These are phyloP conservation scores for Henckelia pumila DNA, from an alignment of 257 asterid species.

Conservation along the genomic window DNA sequence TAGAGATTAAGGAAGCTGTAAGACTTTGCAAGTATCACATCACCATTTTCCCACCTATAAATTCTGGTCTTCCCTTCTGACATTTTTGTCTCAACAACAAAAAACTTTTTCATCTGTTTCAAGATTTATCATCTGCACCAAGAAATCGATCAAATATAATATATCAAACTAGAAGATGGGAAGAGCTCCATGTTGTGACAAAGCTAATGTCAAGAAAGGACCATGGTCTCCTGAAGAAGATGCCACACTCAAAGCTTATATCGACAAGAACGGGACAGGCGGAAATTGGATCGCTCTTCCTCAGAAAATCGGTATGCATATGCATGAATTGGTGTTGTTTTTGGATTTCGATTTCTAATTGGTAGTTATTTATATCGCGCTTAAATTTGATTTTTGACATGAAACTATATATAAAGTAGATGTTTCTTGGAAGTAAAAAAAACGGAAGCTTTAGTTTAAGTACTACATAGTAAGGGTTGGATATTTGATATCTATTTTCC, in stretches of 20 bases:
- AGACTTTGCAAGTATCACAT: conserved; percentile 64
- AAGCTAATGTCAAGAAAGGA: conserved; percentile 86
- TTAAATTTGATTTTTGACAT: too few relatives aligned
- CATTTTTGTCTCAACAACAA: too few relatives aligned
- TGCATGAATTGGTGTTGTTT: background rate
- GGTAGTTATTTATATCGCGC: too few relatives aligned
- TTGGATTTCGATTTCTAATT: too few relatives aligned
- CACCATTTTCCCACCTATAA: conserved; percentile 67
- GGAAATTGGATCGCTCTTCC: conserved; percentile 99
- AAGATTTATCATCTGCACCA: too few relatives aligned
- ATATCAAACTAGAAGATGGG: conserved; percentile 49
- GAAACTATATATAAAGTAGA: too few relatives aligned
- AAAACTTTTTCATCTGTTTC: conserved; percentile 23
- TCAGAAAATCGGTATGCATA: conserved; percentile 71
- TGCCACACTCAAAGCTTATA: conserved; percentile 76
- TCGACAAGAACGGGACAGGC: conserved; percentile 75
- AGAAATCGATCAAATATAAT: background rate
- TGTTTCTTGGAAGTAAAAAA: too few relatives aligned
- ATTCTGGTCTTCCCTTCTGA: conserved; percentile 59
- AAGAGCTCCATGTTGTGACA: conserved; percentile 98
- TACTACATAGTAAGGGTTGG: too few relatives aligned
- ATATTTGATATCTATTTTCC: too few relatives aligned
- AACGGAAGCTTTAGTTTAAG: too few relatives aligned
- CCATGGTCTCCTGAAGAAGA: conserved; percentile 99
- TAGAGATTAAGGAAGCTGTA: conserved; percentile 29